Base-by-base conservation (phyloP, 1,284 basidiomycete genomes). In the Amylostereum areolatum region DNA sequence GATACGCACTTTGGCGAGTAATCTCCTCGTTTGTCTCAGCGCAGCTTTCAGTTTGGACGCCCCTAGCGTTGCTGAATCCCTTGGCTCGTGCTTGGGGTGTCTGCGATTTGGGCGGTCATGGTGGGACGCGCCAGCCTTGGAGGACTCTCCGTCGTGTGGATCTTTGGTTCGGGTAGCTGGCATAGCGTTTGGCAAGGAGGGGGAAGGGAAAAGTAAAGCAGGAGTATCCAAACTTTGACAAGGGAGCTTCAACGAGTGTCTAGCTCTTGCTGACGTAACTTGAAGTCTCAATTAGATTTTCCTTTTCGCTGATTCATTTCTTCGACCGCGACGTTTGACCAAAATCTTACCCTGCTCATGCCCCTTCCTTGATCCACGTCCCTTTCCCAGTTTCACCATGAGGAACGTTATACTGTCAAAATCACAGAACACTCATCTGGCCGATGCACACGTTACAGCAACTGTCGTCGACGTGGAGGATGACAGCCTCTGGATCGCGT, bases 21-120 rank as follows among this genome's bases (percentile, higher is more conserved):
- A 67, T 47, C 92, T 70, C 55, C 78, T 78, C 0, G 90, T 85
- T 69, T 93, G 90, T 51, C 92, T 72, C 48, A 95, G 68, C 32
- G 81, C 70, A 12, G 87, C 73, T 64, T 94, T 95, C 56, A 93
- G 68, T 66, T 91, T 94, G 55, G 87, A 85, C 3, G 87, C 75
- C 18, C 86, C 86, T 8, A 80, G 80, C 25, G 60, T 43, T 1
- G 55, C 57, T 29, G 34, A 34, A 10, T 57, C 51, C 9, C 48
- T 52, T 0, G 28, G 39, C 30, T 25, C 33, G 32, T 56, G 58
- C n/a, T 48, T 49, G 43, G 47, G 54, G 47, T 56, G 46, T 41
- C 25, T 6, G 0, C 46, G 27, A 39, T 24, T 34, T 25, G 18
- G 28, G 36, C 28, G 33, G 30, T 12, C 39, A 35, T 28, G 41